Base-by-base conservation (phyloP, 148 eudicot species). In the Heliamphora exappendiculata region DNA sequence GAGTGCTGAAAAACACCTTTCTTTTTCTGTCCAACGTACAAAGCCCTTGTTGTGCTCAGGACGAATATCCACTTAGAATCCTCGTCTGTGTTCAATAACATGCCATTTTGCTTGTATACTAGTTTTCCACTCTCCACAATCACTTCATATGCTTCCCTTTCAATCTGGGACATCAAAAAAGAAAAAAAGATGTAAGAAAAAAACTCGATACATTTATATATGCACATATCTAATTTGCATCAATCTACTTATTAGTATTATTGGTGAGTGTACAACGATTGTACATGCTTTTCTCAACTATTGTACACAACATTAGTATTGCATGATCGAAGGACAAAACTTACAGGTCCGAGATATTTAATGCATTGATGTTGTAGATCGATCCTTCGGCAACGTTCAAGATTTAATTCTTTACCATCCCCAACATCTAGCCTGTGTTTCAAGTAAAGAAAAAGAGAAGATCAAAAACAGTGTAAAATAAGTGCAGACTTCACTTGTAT, bases 381-480 rank as follows among this genome's bases (percentile, higher is more conserved):
- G 1, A 13, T 29, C 47, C 78, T 72, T 66, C 53, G 74, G 70
- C 81, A 81, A 31, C 73, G 57, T 12, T 73, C 75, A 65, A 81
- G 74, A 50, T 67, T 81, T 67, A 81, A 2, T 49, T 81, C 84
- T 81, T 57, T 77, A 33, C 84, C 84, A 67, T 81, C 84, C 29
- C 84, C 84, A n/a, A 81, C 72, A 67, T 81, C 84, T 68, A 81
- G 58, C 83, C 83, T 81, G 79, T 70, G 51, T 47, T 49, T 73
- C 50, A 22, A 62, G 70, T n/a, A 22, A 34, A 34, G 33, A 24
- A 69, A 36, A 50, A 36, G 3, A n/a, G 26, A 78, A 60, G 44
- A 12, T 12, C 2, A 47, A 17, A 16, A 53, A 55, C 5, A 8
- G 53, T 22, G 29, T 20, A 44, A 10, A 34, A 70, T 2, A 60